Evolutionary conservation across 2,329 filamentous ascomycete genomes (phyloP), one percentile per base, ranked within the genome.

Genomic region (Ustulina deusta): DNA sequence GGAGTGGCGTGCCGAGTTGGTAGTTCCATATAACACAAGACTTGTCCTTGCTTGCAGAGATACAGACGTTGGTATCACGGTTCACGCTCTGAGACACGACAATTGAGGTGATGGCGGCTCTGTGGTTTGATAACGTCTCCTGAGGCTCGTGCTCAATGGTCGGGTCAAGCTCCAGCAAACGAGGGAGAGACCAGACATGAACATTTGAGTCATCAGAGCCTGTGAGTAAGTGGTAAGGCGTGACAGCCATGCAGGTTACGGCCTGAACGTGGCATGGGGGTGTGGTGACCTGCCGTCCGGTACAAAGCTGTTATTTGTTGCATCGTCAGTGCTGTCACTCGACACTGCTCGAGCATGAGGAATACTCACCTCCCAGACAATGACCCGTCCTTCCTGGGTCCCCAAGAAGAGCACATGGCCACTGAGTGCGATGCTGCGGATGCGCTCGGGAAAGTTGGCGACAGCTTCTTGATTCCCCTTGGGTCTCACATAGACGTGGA

Each of bases 1-100:
- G 89, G 65, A 98, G 82, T 11, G 91, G 84, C 68, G 89, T 87
- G 44, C 93, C 93, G 0, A 89, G 92, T 69, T 90, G 89, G 78
- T 97, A 97, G 80, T 98, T 94, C 96, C 96, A 99, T 68, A 97
- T 85, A 74, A 97, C 90, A 73, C 93, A 93, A 7, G 93, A 96
- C 80, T 93, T 94, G 81, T 98, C 96, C 74, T 88, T 90, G 71
- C 93, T 93, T 6, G 90, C 89, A 2, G 95, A 97, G 22, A 97
- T 86, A 66, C 92, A 94, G 68, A 98, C 89, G 78, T 93, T 95
- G 66, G 91, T 91, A 74, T 90, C 88, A 17, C 82, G 78, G 77
- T 89, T 90, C 67, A 86, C 83, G 76, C 91, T 91, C 75, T 92
- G 89, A 20, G 92, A 90, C 49, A 86, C 81, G 5, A 80, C 80